These are phyloP conservation scores for Camelina sativa DNA, from an alignment of 345 rosid species.

Conservation along the genomic window DNA sequence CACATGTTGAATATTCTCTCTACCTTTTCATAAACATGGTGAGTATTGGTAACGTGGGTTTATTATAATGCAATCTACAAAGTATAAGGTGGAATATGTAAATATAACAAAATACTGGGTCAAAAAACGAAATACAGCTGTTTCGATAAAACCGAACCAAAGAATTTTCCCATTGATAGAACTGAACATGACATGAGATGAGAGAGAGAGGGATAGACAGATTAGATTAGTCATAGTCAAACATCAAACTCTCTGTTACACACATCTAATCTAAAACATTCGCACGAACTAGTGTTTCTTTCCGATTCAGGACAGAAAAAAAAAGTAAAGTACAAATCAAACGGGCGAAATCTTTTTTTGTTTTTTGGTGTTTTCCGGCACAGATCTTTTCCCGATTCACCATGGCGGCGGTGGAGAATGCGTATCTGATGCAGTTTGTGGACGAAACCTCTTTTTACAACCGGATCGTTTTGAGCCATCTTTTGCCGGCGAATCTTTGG, in stretches of 20 bases:
- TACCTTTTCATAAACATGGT: background rate
- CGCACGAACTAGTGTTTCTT: conserved; percentile 32
- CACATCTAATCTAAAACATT: background rate
- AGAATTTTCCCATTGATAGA: background rate
- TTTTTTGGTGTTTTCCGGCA: conserved; percentile 12
- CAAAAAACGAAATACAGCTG: background rate
- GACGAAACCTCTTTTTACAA: conserved; percentile 71
- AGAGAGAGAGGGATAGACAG: background rate
- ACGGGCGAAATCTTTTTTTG: conserved; percentile 11
- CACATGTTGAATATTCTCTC: background rate
- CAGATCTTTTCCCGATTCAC: conserved; percentile 28
- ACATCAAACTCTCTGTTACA: background rate
- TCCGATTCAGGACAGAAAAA: conserved; percentile 11
- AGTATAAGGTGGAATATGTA: conserved; percentile 6
- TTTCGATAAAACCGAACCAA: conserved; percentile 12
- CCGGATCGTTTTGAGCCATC: conserved; percentile 63
- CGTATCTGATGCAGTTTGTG: conserved; percentile 52
- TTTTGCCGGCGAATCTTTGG: conserved; percentile 70
- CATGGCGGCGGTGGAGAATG: conserved; percentile 29
- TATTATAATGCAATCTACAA: background rate
- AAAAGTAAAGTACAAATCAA: background rate
- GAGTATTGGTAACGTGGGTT: background rate
- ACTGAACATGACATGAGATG: background rate
- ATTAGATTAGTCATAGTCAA: background rate
- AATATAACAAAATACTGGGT: background rate